Evolutionary conservation across 495 filamentous ascomycete species (phyloP).

Genomic region (Xylona heveae): DNA sequence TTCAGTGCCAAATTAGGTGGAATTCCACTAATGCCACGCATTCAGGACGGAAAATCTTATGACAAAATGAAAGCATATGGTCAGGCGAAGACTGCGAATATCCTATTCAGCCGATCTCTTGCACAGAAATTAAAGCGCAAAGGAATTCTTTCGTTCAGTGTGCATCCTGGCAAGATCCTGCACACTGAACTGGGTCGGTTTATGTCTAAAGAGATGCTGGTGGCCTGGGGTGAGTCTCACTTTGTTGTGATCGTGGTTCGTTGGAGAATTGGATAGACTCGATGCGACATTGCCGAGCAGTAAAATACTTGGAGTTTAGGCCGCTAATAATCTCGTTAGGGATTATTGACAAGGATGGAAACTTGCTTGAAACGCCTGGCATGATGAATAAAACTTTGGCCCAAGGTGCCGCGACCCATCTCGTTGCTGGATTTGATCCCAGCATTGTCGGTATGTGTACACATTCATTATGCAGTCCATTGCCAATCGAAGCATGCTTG

Average conservation of each 20-base stretch:
- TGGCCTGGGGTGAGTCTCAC: not conserved
- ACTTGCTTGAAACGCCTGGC: not conserved
- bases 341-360: not conserved
- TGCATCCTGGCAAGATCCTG: not conserved
- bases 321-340: not conserved
- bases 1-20: not conserved
- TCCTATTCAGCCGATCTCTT: not conserved
- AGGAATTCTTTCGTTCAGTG: not conserved
- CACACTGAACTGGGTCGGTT: not conserved
- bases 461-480: not conserved
- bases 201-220: not conserved
- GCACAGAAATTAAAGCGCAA: not conserved
- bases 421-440: not conserved
- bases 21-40: not conserved
- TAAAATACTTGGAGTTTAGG: not conserved
- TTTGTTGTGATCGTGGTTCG: not conserved
- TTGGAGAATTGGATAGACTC: not conserved
- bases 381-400: not conserved
- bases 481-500: not conserved
- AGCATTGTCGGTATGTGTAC: not conserved
- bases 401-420: not conserved
- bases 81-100: not conserved
- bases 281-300: not conserved
- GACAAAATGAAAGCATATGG: not conserved
- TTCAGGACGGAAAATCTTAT: not conserved